Percentiles rank a stretch among this genome's conserved stretches.
These are phyloP conservation scores for Lactarius deliciosus DNA, from an alignment of 768 basidiomycete genomes.

Conservation along the genomic window DNA sequence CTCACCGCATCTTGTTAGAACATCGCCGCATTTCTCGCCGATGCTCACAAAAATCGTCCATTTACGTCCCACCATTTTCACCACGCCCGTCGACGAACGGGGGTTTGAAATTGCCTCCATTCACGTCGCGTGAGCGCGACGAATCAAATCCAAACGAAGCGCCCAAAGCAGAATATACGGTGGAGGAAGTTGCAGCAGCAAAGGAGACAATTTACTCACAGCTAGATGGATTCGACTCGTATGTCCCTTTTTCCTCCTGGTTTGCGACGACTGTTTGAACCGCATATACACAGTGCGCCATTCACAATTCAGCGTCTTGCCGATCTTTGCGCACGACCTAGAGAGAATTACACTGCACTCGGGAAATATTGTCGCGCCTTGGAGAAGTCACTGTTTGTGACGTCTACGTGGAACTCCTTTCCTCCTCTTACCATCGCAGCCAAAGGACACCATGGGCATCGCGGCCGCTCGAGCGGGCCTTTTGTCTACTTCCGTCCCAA, in stretches of 20 bases:
- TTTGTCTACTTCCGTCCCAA: conserved; percentile 55
- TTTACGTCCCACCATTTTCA: conserved; percentile 42
- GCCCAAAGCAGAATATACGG: conserved; percentile 59
- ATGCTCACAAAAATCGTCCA: conserved; percentile 37
- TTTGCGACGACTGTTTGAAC: not conserved
- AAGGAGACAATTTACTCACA: conserved; percentile 58
- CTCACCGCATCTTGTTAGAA: conserved; percentile 34
- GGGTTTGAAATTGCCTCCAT: conserved; percentile 71
- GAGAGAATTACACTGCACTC: conserved; percentile 67
- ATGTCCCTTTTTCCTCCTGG: conserved; percentile 33
- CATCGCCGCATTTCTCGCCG: conserved; percentile 35
- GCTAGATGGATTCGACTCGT: conserved; percentile 77
- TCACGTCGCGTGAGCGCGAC: conserved; percentile 56
- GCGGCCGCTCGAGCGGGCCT: conserved; percentile 44
- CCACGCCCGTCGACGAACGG: conserved; percentile 46
- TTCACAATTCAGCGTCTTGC: conserved; percentile 91
- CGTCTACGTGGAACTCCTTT: conserved; percentile 75
- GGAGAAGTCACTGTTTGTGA: conserved; percentile 79
- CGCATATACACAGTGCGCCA: conserved; percentile 52
- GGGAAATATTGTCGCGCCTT: conserved; percentile 90
- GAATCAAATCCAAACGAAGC: conserved; percentile 51
- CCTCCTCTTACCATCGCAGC: conserved; percentile 54
- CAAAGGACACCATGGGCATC: conserved; percentile 32
- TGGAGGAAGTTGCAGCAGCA: conserved; percentile 57
- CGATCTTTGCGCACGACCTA: conserved; percentile 72